These are phyloP conservation scores for Colletotrichum tropicale DNA, from an alignment of 2,329 filamentous ascomycete species.

Conservation along the genomic window DNA sequence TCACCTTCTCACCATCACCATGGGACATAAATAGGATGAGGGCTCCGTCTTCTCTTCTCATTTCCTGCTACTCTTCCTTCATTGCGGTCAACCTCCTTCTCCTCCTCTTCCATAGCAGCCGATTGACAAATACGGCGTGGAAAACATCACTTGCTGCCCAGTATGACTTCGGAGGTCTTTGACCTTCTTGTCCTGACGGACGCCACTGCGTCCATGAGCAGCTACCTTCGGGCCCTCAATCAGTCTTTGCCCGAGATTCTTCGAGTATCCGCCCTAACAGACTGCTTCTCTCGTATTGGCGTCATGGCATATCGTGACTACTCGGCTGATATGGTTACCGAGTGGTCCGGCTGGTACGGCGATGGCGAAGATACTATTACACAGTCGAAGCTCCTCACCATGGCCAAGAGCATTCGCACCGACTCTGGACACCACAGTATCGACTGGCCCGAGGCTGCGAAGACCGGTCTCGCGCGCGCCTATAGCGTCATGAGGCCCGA, in stretches of 20 bases:
- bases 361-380: slow-evolving; percentile 22
- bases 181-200: slow-evolving; percentile 53
- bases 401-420: slow-evolving; percentile 35
- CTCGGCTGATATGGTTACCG: slow-evolving; percentile 27
- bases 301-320: slow-evolving; percentile 58
- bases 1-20: background rate
- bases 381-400: slow-evolving; percentile 38
- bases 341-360: slow-evolving; percentile 55
- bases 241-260: slow-evolving; percentile 55
- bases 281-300: slow-evolving; percentile 53
- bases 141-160: background rate
- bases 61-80: background rate
- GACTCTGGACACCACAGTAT: slow-evolving; percentile 31
- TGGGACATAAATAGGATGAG: background rate
- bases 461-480: slow-evolving; percentile 51
- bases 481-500: slow-evolving; percentile 51
- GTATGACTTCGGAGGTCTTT: slow-evolving; percentile 27
- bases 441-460: slow-evolving; percentile 52
- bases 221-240: slow-evolving; percentile 47
- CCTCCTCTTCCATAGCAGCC: no score
- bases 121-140: background rate
- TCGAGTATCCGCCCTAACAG: slow-evolving; percentile 50
- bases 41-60: background rate
- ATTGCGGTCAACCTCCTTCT: background rate
- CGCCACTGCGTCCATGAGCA: slow-evolving; percentile 49